Base-by-base conservation (phyloP, 75 land plant genomes). In the Gnetum montanum region DNA sequence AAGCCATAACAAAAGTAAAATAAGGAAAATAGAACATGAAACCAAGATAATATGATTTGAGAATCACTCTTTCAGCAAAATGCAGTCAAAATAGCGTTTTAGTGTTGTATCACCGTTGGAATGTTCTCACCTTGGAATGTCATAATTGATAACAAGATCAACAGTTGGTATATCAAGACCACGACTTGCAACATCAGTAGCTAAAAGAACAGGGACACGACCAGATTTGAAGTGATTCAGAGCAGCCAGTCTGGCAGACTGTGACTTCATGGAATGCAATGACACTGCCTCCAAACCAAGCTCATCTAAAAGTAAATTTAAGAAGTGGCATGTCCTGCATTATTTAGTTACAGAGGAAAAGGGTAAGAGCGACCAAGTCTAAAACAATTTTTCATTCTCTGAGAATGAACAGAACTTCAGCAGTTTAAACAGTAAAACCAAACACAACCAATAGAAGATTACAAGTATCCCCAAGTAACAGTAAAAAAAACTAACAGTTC, bases 161-260 rank as follows among this genome's bases (percentile, higher is more conserved):
- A 95, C 99, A 8, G 88, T 90, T 49, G 99, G 99, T 61, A 95
- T 95, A 61, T 95, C 99, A 43, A 95, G 85, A 55, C 99, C 99
- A 63, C 99, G 87, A 67, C 84, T 95, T 12, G 92, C 99, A 55
- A 95, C 99, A 86, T 95, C 99, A 50, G 99, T 90, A 18, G 97
- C 96, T 52, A 95, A 58, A 68, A 95, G 54, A 34, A 90, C 55
- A 35, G 85, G 70, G 51, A 74, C 91, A 49, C 70, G 91, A 40
- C 91, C 83, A 47, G 99, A 85, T 70, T 86, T 95, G 62, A 95
- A 95, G 4, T 76, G 75, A 70, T 76, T 78, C 34, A 95, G 43
- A 31, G 99, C 79, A 49, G 91, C 70, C 18, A 90, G 82, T 68
- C 99, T 77, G 15, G 73, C 59, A 51, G 82, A 65, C 67, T 92